These are phyloP conservation scores for Scolecobasidium constrictum DNA, from an alignment of 2,329 filamentous ascomycete genomes.

Conservation along the genomic window DNA sequence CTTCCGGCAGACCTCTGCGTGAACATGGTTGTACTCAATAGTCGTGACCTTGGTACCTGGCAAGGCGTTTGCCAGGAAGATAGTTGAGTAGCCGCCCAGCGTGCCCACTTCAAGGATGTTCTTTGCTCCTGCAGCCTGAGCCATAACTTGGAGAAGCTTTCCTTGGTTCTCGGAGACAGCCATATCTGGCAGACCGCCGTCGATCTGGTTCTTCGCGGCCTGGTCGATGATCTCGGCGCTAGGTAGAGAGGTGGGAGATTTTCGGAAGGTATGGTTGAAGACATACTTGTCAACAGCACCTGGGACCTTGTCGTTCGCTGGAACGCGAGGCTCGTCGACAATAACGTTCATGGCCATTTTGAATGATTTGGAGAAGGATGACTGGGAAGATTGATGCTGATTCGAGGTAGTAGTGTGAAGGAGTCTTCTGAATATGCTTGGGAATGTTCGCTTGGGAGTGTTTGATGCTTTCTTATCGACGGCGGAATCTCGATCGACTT, in stretches of 20 bases:
- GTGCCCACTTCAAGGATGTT: conserved; percentile 44
- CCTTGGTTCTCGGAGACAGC: conserved; percentile 17
- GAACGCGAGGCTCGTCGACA: no score
- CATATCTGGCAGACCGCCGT: conserved; percentile 22
- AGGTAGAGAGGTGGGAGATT: not conserved
- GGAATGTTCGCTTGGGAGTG: no score
- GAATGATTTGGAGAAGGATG: no score
- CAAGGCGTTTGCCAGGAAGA: conserved; percentile 37
- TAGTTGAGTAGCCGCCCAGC: conserved; percentile 42
- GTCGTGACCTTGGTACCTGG: conserved; percentile 34
- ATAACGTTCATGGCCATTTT: no score
- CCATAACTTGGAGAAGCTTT: conserved; percentile 10
- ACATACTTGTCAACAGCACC: conserved; percentile 28
- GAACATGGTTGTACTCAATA: conserved; percentile 38
- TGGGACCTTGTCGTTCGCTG: no score
- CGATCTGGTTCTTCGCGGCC: conserved; percentile 15
- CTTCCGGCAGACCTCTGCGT: conserved; percentile 34
- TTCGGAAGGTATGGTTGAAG: conserved; percentile 21
- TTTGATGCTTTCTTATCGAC: no score
- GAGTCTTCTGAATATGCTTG: no score
- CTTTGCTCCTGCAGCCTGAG: conserved; percentile 14
- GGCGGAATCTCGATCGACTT: no score
- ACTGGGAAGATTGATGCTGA: no score
- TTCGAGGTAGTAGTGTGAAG: no score
- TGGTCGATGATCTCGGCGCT: conserved; percentile 15